Evolutionary conservation across 805 yeast genomes (phyloP), one percentile per base, ranked within the genome.

Genomic region (Candida pseudofarinosa): DNA sequence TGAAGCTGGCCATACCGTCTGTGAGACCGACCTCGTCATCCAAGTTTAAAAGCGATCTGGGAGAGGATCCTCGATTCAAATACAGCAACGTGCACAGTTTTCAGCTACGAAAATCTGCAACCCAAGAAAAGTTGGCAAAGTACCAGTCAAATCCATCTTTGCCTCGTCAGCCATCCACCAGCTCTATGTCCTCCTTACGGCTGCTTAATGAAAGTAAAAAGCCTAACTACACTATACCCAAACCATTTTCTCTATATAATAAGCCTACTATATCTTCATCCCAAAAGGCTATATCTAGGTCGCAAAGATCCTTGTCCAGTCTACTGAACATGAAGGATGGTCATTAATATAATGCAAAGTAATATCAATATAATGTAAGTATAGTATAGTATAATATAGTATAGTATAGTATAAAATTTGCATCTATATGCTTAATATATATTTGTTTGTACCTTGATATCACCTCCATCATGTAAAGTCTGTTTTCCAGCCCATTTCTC

Each of bases 401-500:
- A 19, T 14, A 19, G 18, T 28, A 14, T 33, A 33, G 35, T 14
- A 13, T 13, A 7, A 33, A 33, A 13, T 6, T 6, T 35, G 28
- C 17, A n/a, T 32, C 7, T 32, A 13, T 7, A 19, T 26, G 26
- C 20, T 44, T 57, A 57, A 49, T 47, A 71, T 26, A 70, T 69
- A 48, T 69, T 68, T 13, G 81, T 71, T 60, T 82, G 88, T 40
- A 77, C 75, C 44, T 77, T 76, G 50, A 84, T 74, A 19, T 76
- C 80, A 39, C 85, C 88, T 43, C 78, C 77, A 39, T 76, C 71
- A 51, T 72, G 70, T 62, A 76, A 59, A 18, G 57, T 66, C 67
- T 88, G 96, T 26, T 81, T 66, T 13, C 81, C 97, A 12, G 65
- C 63, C 96, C 96, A 90, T 48, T 72, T 71, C 47, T 74, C 76